Evolutionary conservation across 2,329 filamentous ascomycete genomes (phyloP).

Genomic region (Penicillium sp.): DNA sequence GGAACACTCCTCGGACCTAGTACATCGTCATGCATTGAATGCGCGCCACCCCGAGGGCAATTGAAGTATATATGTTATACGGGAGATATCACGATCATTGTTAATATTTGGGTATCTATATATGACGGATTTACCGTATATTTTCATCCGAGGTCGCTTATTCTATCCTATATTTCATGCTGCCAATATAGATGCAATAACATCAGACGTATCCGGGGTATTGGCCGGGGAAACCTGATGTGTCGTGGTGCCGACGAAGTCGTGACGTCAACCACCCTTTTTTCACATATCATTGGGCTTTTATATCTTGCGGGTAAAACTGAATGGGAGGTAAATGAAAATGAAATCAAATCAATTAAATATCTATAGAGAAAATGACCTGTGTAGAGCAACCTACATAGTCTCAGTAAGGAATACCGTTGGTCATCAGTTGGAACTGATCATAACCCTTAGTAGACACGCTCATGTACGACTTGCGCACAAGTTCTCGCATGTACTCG

Average conservation of each 20-base stretch:
- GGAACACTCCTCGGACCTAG: not conserved
- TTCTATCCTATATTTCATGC: too few relatives aligned
- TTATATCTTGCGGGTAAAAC: too few relatives aligned
- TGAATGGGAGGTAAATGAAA: not conserved
- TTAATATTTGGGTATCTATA: not conserved
- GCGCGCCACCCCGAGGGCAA: not conserved
- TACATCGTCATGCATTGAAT: constrained; percentile 10
- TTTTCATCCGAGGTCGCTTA: not conserved
- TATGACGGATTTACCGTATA: not conserved
- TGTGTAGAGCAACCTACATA: not conserved
- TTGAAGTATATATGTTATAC: not conserved
- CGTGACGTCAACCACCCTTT: constrained; percentile 21
- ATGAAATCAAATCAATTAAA: not conserved
- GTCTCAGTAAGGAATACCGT: constrained; percentile 84
- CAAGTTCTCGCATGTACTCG: constrained; percentile 85
- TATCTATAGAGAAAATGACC: not conserved
- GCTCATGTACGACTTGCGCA: constrained; percentile 86
- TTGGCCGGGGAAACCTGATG: not conserved
- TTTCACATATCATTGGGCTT: not conserved
- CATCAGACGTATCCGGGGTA: not conserved
- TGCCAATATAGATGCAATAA: not conserved
- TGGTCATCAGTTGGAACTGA: constrained; percentile 94
- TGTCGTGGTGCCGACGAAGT: constrained; percentile 4
- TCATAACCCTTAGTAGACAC: constrained; percentile 95
- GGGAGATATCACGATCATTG: not conserved